Evolutionary conservation across 2,329 filamentous ascomycete genomes (phyloP), one percentile per base, ranked within the genome.

Genomic region (Mycosphaerelloides madeirae): DNA sequence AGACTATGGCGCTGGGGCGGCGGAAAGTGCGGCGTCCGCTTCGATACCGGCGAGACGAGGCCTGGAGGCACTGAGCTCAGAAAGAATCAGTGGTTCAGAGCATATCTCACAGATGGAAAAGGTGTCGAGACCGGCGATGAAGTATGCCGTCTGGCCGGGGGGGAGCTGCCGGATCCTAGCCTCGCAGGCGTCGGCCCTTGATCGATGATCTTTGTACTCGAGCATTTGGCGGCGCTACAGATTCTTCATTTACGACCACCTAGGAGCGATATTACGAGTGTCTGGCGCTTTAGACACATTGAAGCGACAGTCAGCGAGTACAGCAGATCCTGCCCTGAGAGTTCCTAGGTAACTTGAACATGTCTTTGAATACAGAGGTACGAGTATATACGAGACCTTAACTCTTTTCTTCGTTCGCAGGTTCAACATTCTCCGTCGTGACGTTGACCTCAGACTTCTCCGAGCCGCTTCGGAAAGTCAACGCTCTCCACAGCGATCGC

Each of bases 1-100:
- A 48, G 61, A 20, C 20, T 66, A 19, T 65, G 61, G 59, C 58
- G 54, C 44, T 65, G 63, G 63, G 62, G 61, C 37, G 62, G 63
- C 1, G 53, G 39, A 37, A 46, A 50, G 16, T 61, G 58, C 44
- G 61, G 62, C 13, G 47, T 62, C 28, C 41, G 55, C 25, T 64
- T 65, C 39, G 56, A 57, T 33, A 55, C 46, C 34, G 54, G 52
- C 25, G 40, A 46, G 34, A 15, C 20, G 20, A 41, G 35, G 31
- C 42, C 48, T 5, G 42, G 44, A 13, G 53, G 53, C 0, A 50
- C 36, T 5, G 43, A 29, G 15, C 14, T 43, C 7, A 41, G 45
- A 16, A 29, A 29, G 15, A 54, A 53, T 33, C 40, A 48, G 11
- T 55, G 53, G 50, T 55, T 54, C 16, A 43, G 43, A 14, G 46